Percentiles rank a stretch among this genome's conserved stretches.
Conservation (phyloP, 2,329 filamentous ascomycete species). For the Fusarium temperatum region DNA sequence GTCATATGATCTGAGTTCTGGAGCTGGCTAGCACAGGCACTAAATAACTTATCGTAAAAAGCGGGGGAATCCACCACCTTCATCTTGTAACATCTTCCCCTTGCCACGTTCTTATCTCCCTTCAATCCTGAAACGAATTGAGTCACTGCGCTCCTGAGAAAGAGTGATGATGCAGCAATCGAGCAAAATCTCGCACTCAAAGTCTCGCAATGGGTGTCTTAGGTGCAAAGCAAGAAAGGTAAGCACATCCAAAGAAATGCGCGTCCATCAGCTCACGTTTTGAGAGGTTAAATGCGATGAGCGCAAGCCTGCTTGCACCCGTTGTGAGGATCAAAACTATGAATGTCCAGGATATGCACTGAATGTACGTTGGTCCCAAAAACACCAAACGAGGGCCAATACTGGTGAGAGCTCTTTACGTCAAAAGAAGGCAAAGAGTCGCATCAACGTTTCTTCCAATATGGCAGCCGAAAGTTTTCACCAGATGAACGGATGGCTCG, state of each 20-base stretch:
- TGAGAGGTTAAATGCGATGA: conserved; percentile 6
- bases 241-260: not conserved
- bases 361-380: conserved; percentile 1
- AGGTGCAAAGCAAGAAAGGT: conserved; percentile 8
- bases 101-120: not conserved
- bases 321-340: not conserved
- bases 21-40: not conserved
- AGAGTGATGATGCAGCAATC: not conserved
- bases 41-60: not conserved
- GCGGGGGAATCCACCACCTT: not conserved
- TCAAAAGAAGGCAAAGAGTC: not conserved
- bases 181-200: not conserved
- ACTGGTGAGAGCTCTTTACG: not conserved
- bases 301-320: not conserved
- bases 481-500: not conserved
- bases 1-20: not conserved
- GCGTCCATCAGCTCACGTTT: not conserved
- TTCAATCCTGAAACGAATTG: not conserved
- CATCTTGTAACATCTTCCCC: too few species aligned
- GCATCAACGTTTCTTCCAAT: not conserved
- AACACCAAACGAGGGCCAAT: not conserved
- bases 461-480: not conserved
- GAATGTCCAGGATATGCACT: conserved; percentile 1
- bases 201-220: not conserved
- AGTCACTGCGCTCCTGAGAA: not conserved